phyloP scores from a whole-genome alignment of 2,329 filamentous ascomycete species.

The Mariannaea sp. region DNA sequence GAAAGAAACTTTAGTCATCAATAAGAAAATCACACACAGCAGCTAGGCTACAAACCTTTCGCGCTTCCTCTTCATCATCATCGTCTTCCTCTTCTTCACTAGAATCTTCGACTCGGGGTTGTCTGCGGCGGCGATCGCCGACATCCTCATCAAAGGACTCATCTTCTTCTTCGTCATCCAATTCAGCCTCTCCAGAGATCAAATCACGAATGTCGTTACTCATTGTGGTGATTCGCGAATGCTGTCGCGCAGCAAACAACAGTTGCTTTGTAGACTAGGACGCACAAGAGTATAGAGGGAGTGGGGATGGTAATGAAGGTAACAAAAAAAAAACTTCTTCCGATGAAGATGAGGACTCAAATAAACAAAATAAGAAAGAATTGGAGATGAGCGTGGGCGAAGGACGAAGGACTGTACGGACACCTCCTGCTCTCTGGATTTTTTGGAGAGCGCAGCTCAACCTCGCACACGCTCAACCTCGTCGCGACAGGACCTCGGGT shows the following conservation, averaged over 20 bases:
- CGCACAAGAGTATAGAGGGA: constrained; percentile 17
- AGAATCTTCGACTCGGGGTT: constrained; percentile 69
- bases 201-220: constrained; percentile 72
- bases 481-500: constrained; percentile 34
- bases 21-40: constrained; percentile 2
- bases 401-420: constrained; percentile 19
- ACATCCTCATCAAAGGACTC: constrained; percentile 81
- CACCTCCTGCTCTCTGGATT: constrained; percentile 29
- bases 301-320: background rate
- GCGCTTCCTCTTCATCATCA: constrained; percentile 84
- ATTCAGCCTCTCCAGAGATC: constrained; percentile 82
- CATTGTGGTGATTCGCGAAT: constrained; percentile 52
- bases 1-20: constrained; percentile 21
- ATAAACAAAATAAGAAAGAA: constrained; percentile 1
- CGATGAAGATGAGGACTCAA: constrained; percentile 1
- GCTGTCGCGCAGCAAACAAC: constrained; percentile 36
- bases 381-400: constrained; percentile 18
- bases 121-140: constrained; percentile 59
- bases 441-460: constrained; percentile 35
- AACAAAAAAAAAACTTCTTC: background rate
- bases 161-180: constrained; percentile 85
- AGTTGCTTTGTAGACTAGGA: constrained; percentile 23
- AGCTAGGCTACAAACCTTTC: constrained; percentile 60
- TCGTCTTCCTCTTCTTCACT: constrained; percentile 93
- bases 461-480: constrained; percentile 38